Conservation (phyloP, 139 green algal genomes). For the Chlorella sp. region DNA sequence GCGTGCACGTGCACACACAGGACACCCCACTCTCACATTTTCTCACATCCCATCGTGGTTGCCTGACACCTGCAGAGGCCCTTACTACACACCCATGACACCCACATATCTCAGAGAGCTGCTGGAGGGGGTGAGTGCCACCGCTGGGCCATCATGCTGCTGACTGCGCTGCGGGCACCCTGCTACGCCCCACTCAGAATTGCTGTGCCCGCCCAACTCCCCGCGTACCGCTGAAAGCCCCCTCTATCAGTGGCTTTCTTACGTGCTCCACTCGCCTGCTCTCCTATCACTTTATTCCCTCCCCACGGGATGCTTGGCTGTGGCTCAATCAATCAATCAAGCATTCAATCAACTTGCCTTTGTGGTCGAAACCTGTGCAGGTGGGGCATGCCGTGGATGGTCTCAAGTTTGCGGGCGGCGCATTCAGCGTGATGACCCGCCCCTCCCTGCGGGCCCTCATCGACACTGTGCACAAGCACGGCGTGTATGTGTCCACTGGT, state of each 20-base stretch:
- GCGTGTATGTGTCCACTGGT: slow-evolving; percentile 19
- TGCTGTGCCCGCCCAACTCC: neutral
- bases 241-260: no score
- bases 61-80: neutral
- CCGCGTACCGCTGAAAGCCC: no score
- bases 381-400: slow-evolving; percentile 36
- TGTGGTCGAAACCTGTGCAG: neutral
- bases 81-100: slow-evolving; percentile 10
- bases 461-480: neutral
- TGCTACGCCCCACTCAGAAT: neutral
- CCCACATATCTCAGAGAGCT: slow-evolving; percentile 22
- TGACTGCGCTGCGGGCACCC: neutral
- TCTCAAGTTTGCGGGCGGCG: slow-evolving; percentile 44
- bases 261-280: neutral
- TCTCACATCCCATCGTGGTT: neutral
- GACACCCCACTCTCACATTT: neutral
- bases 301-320: no score
- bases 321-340: no score
- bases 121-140: slow-evolving; percentile 11
- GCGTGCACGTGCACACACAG: neutral
- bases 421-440: neutral
- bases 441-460: slow-evolving; percentile 2
- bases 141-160: neutral
- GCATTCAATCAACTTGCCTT: neutral
- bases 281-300: neutral